Base-by-base conservation (phyloP, 2,329 filamentous ascomycete genomes). In the Microsporum ferrugineum region DNA sequence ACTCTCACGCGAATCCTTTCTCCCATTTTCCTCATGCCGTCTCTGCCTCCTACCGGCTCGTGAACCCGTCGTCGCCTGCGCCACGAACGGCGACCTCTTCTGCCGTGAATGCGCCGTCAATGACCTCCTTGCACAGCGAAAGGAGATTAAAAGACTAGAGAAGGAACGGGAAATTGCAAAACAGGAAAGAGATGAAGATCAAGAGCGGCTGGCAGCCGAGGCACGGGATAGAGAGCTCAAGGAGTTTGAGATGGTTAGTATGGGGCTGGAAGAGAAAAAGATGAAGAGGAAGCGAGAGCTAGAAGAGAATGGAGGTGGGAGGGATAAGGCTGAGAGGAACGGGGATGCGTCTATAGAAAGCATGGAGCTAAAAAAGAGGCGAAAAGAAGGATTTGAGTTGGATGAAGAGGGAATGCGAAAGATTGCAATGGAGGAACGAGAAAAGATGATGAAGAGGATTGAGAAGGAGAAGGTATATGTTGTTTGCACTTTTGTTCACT, bases 41-140 rank as follows among this genome's bases (percentile, higher is more conserved):
- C 81, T 99, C 33, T 99, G 92, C 70, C 85, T 97, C 14, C 84
- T 91, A 63, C 83, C 87, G 5, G 88, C 91, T 23, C 83, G 87
- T 34, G 84, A 90, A 55, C 91, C 94, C 0, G 91, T 96, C 29
- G 90, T 96, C 39, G 85, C 89, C 27, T 97, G 92, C 73, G 78
- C 82, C 2, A 75, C 75, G 1, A 83, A 86, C 65, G 92, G 92
- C 63, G 91, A 97, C 73, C 80, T 99, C 12, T 97, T 97, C 77
- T 99, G 92, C 73, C 86, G 90, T 67, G 94, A 97, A 77, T 99
- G 92, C 76, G 91, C 91, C 6, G 83, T 97, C 59, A 86, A 80
- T 66, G 96, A 97, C 69, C 85, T 99, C n/a, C 80, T 97, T 0
- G 83, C 90, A 0, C 92, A 99, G 74, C 87, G 89, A 67, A 88